Evolutionary conservation across 192 early-diverging fungal genomes (phyloP), one percentile per base, ranked within the genome.

Genomic region (Kappamyces sp.): DNA sequence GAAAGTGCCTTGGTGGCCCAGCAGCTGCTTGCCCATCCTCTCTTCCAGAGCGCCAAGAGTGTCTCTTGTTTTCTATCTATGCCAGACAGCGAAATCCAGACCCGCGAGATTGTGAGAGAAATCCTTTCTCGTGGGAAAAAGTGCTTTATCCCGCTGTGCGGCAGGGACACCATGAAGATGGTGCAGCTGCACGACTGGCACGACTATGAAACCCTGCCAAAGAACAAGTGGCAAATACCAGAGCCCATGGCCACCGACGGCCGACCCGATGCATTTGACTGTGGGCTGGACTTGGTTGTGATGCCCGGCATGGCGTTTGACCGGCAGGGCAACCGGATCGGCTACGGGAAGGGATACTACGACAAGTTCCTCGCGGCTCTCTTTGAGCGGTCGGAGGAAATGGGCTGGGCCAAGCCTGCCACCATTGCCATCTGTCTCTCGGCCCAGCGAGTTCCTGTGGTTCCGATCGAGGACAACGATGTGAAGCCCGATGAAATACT

Each of bases 231-330:
- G 57, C 44, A 47, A 47, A 59, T 59, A 9, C 57, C 57, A 13
- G 57, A 59, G 33, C 57, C 57, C 10, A 12, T 34, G 6, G 41
- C 55, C 31, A 23, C 7, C 23, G 57, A 59, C 42, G 40, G 35
- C 4, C 41, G 57, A 7, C 10, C 36, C 10, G 33, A 43, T 43
- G 12, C 34, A 5, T 36, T 40, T 40, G 9, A 59, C 2, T 57
- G 47, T 41, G 61, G 61, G 7, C 42, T 66, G 38, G 48, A 65
- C 35, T 41, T 66, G 8, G 40, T 66, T 35, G 49, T 66, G 31
- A 63, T 66, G 64, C 64, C 64, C 5, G 64, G 64, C 4, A n/a
- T 66, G 36, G 64, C 64, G 9, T 66, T 66, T 49, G 60, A 60
- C 44, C 34, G 50, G 6, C 49, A 48, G 36, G 47, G 64, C 3